Evolutionary conservation across 257 asterid species (phyloP).

Genomic region (Sherardia arvensis): DNA sequence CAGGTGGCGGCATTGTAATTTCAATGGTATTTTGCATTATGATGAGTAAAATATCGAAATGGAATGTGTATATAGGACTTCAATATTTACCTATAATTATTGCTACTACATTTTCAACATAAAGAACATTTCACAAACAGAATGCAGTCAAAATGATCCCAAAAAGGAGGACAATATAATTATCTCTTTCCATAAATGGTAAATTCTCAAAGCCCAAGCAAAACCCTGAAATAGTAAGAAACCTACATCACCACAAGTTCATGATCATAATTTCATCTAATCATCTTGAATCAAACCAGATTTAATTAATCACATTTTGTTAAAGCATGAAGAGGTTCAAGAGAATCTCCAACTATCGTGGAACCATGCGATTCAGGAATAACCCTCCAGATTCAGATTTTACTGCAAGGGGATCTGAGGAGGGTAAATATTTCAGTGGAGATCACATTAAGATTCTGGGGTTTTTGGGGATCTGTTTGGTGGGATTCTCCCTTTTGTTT

Average conservation of each 20-base stretch:
- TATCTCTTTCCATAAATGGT: not conserved
- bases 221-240: too few relatives aligned
- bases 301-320: not conserved
- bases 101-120: too few relatives aligned
- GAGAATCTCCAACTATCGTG: conserved; percentile 13
- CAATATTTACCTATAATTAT: too few relatives aligned
- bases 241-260: too few relatives aligned
- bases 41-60: too few relatives aligned
- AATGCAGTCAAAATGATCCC: not conserved
- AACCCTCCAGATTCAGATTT: conserved; percentile 17
- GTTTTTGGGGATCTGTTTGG: conserved; percentile 22
- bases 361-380: conserved; percentile 1
- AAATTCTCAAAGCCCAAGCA: too few relatives aligned
- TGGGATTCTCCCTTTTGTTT: conserved; percentile 52
- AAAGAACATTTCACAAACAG: not conserved
- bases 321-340: conserved; percentile 38
- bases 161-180: not conserved
- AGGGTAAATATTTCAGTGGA: conserved; percentile 22
- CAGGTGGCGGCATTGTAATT: too few relatives aligned
- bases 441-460: conserved; percentile 38
- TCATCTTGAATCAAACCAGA: too few relatives aligned
- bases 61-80: too few relatives aligned
- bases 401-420: conserved; percentile 4
- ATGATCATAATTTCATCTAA: too few relatives aligned
- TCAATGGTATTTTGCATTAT: too few relatives aligned